A percentile compares a stretch with the other conserved stretches of the same genome.
phyloP scores from a whole-genome alignment of 106 monocot species.

The Dendrobium catenatum region DNA sequence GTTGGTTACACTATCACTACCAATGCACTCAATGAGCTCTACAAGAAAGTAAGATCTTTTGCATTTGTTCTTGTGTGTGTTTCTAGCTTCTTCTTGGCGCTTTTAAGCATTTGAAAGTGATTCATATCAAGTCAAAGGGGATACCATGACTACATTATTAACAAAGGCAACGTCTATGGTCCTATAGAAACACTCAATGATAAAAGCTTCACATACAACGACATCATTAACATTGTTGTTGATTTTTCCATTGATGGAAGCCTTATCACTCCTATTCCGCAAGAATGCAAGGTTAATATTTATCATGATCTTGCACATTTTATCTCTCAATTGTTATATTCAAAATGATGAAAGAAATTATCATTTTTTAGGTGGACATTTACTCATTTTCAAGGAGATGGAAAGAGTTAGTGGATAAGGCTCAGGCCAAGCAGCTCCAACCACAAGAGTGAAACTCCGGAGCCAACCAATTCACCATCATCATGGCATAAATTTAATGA shows the following conservation, averaged over 20 bases:
- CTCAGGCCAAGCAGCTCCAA: constrained; percentile 84
- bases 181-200: constrained; percentile 64
- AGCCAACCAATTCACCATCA: background rate
- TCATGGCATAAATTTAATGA: background rate
- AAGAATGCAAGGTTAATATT: constrained; percentile 64
- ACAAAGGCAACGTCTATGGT: constrained; percentile 88
- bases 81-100: background rate
- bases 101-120: background rate
- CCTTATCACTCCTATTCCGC: constrained; percentile 84
- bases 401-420: constrained; percentile 97
- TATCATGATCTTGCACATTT: background rate
- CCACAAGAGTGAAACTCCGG: constrained; percentile 84
- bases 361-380: constrained; percentile 56
- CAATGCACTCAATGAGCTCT: constrained; percentile 68
- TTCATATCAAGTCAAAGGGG: constrained; percentile 84
- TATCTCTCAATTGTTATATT: background rate
- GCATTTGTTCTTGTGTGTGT: background rate
- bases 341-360: background rate
- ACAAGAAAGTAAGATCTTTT: constrained; percentile 58
- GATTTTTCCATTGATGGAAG: constrained; percentile 76
- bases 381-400: constrained; percentile 92
- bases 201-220: constrained; percentile 90
- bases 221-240: constrained; percentile 82
- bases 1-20: constrained; percentile 90
- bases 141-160: constrained; percentile 86